phyloP scores from a whole-genome alignment of 208 protist genomes.

The Herpetomonas samuelpessoai region DNA sequence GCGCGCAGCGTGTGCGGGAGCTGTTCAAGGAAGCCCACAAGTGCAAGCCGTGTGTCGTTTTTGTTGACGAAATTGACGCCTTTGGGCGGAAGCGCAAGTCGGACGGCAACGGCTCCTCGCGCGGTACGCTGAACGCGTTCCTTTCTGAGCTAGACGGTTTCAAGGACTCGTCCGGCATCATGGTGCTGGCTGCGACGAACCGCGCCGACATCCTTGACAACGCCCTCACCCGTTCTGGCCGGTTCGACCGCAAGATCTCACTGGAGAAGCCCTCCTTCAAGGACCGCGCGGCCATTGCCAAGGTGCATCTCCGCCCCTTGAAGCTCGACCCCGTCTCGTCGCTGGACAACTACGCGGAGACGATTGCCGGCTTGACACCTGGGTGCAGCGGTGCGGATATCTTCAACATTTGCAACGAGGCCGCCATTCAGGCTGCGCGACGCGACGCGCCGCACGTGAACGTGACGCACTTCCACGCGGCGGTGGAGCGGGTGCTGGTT shows the following conservation, averaged over 20 bases:
- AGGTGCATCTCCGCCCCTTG: conserved; percentile 89
- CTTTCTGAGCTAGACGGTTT: conserved; percentile 99
- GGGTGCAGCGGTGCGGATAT: conserved; percentile 97
- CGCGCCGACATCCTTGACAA: conserved; percentile 96
- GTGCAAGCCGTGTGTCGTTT: conserved; percentile 96
- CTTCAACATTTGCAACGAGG: conserved; percentile 98
- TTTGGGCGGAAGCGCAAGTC: conserved; percentile 84
- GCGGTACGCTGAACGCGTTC: conserved; percentile 97
- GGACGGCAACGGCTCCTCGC: conserved; percentile 57
- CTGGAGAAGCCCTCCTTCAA: conserved; percentile 95
- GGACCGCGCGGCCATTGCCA: conserved; percentile 93
- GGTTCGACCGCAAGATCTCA: conserved; percentile 90
- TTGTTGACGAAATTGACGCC: conserved; percentile 98
- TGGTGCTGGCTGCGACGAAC: conserved; percentile 98
- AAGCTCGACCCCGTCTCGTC: conserved; percentile 49
- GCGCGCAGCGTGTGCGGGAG: conserved; percentile 92
- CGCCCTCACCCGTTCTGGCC: conserved; percentile 96
- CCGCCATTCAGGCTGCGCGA: conserved; percentile 94
- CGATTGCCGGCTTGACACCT: conserved; percentile 82
- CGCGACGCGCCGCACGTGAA: conserved; percentile 62
- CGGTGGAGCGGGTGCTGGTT: conserved; percentile 95
- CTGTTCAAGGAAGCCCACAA: conserved; percentile 92
- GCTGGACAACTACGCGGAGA: conserved; percentile 51
- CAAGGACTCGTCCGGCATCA: conserved; percentile 88
- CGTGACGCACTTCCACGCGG: conserved; percentile 89